phyloP scores from a whole-genome alignment of 495 filamentous ascomycete genomes.

The Oleoguttula mirabilis region DNA sequence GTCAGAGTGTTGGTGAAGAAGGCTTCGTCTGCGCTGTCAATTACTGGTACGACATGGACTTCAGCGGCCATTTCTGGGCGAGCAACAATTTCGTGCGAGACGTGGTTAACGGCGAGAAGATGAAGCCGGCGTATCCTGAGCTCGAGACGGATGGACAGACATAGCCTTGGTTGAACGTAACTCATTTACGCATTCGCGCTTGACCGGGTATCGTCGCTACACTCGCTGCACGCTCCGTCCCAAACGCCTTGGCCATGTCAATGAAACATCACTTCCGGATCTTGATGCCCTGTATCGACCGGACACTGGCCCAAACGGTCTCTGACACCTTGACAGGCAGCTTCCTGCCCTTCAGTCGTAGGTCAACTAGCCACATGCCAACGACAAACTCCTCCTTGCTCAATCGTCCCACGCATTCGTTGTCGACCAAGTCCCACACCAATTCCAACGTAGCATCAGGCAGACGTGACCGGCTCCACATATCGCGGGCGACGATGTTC shows the following conservation, averaged over 20 bases:
- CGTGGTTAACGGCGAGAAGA: conserved; percentile 1
- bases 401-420: conserved; percentile 45
- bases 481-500: conserved; percentile 71
- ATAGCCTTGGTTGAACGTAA: too few relatives aligned
- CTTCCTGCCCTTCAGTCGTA: conserved; percentile 77
- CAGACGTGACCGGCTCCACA: conserved; percentile 71
- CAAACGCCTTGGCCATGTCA: too few relatives aligned
- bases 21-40: conserved; percentile 64
- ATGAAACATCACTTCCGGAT: conserved; percentile 14
- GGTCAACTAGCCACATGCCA: conserved; percentile 91
- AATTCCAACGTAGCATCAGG: conserved; percentile 56
- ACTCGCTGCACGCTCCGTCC: too few relatives aligned
- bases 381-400: conserved; percentile 80
- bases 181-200: too few relatives aligned
- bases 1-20: conserved; percentile 48
- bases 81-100: conserved; percentile 14
- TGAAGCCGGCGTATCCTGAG: conserved; percentile 2
- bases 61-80: conserved; percentile 23
- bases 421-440: conserved; percentile 78
- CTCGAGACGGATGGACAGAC: conserved; percentile 2
- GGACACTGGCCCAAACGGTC: conserved; percentile 81
- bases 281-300: conserved; percentile 40
- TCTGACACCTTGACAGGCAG: conserved; percentile 63
- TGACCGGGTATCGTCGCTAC: too few relatives aligned
- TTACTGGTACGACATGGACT: conserved; percentile 52